Conservation (phyloP, 2,329 filamentous ascomycete species). For the Ophiostoma fasciatum region DNA sequence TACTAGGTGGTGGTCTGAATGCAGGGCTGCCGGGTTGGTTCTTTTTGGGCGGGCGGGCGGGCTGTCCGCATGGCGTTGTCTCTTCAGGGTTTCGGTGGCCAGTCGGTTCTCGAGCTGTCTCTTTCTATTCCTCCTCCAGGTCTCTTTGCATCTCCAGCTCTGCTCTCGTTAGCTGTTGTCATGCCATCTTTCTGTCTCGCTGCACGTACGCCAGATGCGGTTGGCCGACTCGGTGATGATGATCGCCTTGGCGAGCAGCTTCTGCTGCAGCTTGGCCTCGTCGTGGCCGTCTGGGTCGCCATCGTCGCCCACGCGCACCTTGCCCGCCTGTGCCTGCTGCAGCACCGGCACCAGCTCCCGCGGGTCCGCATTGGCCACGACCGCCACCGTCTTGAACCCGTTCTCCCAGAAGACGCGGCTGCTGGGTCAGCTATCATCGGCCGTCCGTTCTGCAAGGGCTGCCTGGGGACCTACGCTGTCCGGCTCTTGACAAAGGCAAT, state of each 20-base stretch:
- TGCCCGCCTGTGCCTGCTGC: slow-evolving; percentile 53
- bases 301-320: slow-evolving; percentile 28
- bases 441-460: background rate
- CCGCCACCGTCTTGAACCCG: slow-evolving; percentile 53
- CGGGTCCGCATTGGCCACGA: slow-evolving; percentile 53
- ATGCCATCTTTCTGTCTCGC: too few relatives aligned
- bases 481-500: slow-evolving; percentile 65
- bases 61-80: too few relatives aligned
- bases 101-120: too few relatives aligned
- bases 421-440: slow-evolving; percentile 4
- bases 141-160: slow-evolving; percentile 13
- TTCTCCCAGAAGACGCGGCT: slow-evolving; percentile 58
- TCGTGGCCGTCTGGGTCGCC: too few relatives aligned
- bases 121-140: slow-evolving; percentile 11
- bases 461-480: slow-evolving; percentile 40
- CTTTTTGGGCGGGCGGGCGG: too few relatives aligned
- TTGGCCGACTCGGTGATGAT: slow-evolving; percentile 56
- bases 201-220: slow-evolving; percentile 48
- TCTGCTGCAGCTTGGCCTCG: slow-evolving; percentile 4
- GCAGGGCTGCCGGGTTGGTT: too few relatives aligned
- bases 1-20: too few relatives aligned
- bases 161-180: too few relatives aligned
- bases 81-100: too few relatives aligned
- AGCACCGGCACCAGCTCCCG: slow-evolving; percentile 56
- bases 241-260: slow-evolving; percentile 37